A percentile compares a stretch with the other conserved stretches of the same genome.
Conservation (phyloP, 1,284 basidiomycete genomes). For the Wallemia mellicola region DNA sequence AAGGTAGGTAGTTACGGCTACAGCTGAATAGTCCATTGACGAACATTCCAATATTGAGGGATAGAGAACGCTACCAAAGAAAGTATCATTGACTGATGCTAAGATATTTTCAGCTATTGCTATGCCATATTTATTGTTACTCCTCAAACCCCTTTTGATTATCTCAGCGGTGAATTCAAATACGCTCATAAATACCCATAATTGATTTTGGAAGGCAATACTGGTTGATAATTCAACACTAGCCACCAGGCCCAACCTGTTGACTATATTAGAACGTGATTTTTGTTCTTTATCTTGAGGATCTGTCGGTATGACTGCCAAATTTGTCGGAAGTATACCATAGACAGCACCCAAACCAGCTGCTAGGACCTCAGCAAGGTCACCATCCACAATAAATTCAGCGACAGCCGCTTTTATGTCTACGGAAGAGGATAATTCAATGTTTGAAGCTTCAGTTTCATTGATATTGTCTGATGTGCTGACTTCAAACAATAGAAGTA, state of each 20-base stretch:
- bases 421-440: constrained; percentile 48
- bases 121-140: constrained; percentile 23
- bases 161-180: constrained; percentile 81
- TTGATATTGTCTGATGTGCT: constrained; percentile 7
- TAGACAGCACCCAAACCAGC: constrained; percentile 83
- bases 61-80: constrained; percentile 74
- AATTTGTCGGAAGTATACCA: constrained; percentile 60
- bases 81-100: constrained; percentile 52
- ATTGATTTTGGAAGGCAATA: constrained; percentile 40
- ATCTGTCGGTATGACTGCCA: constrained; percentile 20
- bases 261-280: background rate
- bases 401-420: constrained; percentile 27
- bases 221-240: constrained; percentile 45
- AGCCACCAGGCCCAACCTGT: background rate
- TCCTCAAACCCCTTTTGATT: constrained; percentile 21
- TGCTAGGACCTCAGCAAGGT: constrained; percentile 82
- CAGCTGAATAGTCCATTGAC: constrained; percentile 64
- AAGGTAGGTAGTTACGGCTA: constrained; percentile 89
- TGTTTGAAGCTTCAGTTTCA: constrained; percentile 29
- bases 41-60: constrained; percentile 83
- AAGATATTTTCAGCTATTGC: constrained; percentile 53
- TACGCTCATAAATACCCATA: constrained; percentile 66
- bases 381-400: constrained; percentile 77
- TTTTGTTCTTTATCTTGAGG: constrained; percentile 7
- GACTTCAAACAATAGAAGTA: constrained; percentile 76